Evolutionary conservation across 2,329 filamentous ascomycete species (phyloP), one percentile per base, ranked within the genome.

Genomic region (Arthroderma sp.): DNA sequence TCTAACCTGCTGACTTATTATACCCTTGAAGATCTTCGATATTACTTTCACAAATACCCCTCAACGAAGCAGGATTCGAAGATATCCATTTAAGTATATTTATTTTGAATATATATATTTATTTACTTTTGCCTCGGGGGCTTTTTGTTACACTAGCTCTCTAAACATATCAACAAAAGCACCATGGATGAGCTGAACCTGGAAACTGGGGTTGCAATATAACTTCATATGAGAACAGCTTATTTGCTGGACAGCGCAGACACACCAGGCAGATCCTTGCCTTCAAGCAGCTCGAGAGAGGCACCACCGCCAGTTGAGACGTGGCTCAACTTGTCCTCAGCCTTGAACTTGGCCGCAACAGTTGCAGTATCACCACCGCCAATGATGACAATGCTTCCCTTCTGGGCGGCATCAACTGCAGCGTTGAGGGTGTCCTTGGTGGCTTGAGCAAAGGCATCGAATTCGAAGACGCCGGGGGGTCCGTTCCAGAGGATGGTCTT

Each of bases 401-500:
- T 81, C 74, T 88, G 79, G 60, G 86, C 87, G 60, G 87, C 93
- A 23, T 80, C 80, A 56, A 97, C 90, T 56, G 86, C 91, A 58
- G 89, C 88, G 69, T 96, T 88, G 65, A 98, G 84, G 54, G 88
- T 95, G 61, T 83, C 81, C 82, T 95, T 95, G 69, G 93, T 98
- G 66, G 89, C 93, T 62, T 80, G 85, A 69, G 91, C 88, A 73
- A 98, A 98, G 71, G 87, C 86, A 61, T 96, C 88, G 70, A 97
- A 87, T 82, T 98, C 93, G 68, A 98, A 98, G 66, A 98, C 93
- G 74, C 93, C 93, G 15, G 91, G 85, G 57, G 93, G 93, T 58
- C 93, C 93, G 79, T 98, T 98, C 93, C 93, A 98, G 63, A 98
- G 87, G 73, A 98, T 96, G 58, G 93, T 98, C 81, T 96, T 84